phyloP scores from a whole-genome alignment of 805 yeast genomes.

The Yamadazyma insecticola region DNA sequence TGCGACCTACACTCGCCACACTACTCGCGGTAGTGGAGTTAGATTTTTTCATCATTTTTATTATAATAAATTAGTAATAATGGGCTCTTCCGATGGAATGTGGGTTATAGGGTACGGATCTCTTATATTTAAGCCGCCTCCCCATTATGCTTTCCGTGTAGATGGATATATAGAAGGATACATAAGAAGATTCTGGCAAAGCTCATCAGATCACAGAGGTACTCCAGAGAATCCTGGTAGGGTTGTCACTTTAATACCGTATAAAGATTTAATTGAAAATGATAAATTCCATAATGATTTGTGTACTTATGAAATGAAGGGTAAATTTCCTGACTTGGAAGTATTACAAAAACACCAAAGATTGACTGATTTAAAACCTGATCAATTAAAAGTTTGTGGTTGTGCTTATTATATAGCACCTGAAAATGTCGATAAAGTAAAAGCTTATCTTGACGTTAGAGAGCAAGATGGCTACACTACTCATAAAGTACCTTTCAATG shows the following conservation, averaged over 20 bases:
- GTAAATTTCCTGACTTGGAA: not conserved
- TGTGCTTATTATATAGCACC: slow-evolving; percentile 80
- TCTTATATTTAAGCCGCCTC: slow-evolving; percentile 86
- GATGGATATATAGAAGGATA: slow-evolving; percentile 76
- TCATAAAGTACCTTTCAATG: slow-evolving; percentile 60
- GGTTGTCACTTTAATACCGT: slow-evolving; percentile 75
- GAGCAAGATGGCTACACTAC: slow-evolving; percentile 87
- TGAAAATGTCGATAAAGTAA: slow-evolving; percentile 54
- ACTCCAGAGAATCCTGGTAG: slow-evolving; percentile 84
- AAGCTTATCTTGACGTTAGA: slow-evolving; percentile 68
- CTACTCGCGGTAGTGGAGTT: no score
- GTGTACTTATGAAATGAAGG: slow-evolving; percentile 23
- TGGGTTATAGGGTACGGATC: slow-evolving; percentile 95
- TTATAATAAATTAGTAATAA: no score
- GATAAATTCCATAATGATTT: slow-evolving; percentile 40
- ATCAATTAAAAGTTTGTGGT: slow-evolving; percentile 63
- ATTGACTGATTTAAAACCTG: slow-evolving; percentile 24
- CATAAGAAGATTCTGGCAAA: slow-evolving; percentile 86
- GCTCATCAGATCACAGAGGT: slow-evolving; percentile 86
- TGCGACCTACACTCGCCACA: no score
- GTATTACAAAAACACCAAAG: not conserved
- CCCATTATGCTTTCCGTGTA: slow-evolving; percentile 53
- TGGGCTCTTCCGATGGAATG: no score
- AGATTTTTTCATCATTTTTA: no score
- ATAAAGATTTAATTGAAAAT: slow-evolving; percentile 45